These are phyloP conservation scores for Candida tetrigidarum DNA, from an alignment of 1,139 yeast genomes.

Conservation along the genomic window DNA sequence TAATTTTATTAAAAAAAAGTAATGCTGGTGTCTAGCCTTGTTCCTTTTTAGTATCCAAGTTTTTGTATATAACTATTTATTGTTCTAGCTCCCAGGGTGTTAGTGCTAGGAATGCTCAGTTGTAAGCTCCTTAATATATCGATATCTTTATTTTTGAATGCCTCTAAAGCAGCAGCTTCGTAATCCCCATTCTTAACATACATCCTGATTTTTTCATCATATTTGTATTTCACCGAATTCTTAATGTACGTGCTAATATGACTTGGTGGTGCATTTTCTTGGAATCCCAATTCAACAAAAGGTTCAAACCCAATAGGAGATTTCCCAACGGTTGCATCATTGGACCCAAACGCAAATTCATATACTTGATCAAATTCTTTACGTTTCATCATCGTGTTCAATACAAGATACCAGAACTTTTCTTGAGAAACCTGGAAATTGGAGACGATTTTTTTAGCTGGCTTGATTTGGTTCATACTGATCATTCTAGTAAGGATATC, in stretches of 20 bases:
- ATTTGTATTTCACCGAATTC: conserved; percentile 34
- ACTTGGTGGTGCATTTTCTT: conserved; percentile 50
- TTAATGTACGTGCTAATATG: conserved; percentile 41
- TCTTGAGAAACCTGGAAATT: conserved; percentile 67
- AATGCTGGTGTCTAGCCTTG: not conserved
- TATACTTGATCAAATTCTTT: conserved; percentile 68
- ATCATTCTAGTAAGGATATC: conserved; percentile 61
- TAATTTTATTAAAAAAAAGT: conserved; percentile 24
- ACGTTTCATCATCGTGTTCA: conserved; percentile 54
- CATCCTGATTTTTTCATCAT: conserved; percentile 50
- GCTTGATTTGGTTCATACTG: conserved; percentile 58
- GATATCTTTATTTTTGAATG: conserved; percentile 57
- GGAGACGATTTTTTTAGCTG: conserved; percentile 58
- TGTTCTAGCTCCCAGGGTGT: conserved; percentile 24
- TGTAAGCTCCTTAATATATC: conserved; percentile 21
- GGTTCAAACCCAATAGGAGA: conserved; percentile 79
- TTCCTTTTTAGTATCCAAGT: conserved; percentile 31
- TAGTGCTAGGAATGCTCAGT: conserved; percentile 15
- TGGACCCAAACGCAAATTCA: conserved; percentile 41
- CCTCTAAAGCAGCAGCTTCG: conserved; percentile 62
- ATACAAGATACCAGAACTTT: conserved; percentile 65
- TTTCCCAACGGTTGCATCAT: conserved; percentile 37
- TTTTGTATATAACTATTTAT: conserved; percentile 32
- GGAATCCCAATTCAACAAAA: conserved; percentile 57
- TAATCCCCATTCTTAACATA: conserved; percentile 58